Conservation (phyloP, 805 yeast species). For the Yarrowia sp. region DNA sequence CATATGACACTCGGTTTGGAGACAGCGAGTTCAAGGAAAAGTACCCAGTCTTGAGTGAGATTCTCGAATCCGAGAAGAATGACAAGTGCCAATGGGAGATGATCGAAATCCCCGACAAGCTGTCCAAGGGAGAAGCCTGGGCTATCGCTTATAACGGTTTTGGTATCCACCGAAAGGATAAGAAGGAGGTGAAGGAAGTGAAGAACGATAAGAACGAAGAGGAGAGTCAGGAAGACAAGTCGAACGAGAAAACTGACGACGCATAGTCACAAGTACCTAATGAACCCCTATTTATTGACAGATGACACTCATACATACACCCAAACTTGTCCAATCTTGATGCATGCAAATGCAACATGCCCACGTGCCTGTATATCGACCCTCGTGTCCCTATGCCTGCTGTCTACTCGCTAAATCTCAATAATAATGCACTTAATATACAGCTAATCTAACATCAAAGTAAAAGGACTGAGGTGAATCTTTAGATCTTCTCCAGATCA, state of each 20-base stretch:
- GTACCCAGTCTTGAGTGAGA: conserved; percentile 56
- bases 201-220: too few species aligned
- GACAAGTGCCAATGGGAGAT: conserved; percentile 40
- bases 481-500: too few species aligned
- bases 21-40: conserved; percentile 53
- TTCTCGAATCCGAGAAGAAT: conserved; percentile 42
- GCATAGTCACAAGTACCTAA: neutral
- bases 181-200: neutral
- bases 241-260: neutral
- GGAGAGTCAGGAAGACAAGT: neutral
- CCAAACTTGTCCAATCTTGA: too few species aligned
- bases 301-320: too few species aligned
- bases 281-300: neutral
- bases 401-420: neutral
- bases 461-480: neutral
- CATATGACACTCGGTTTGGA: conserved; percentile 61
- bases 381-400: too few species aligned
- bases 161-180: conserved; percentile 44
- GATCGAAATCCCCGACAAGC: conserved; percentile 40
- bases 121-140: conserved; percentile 45
- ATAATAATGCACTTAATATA: conserved; percentile 10
- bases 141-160: conserved; percentile 47
- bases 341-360: too few species aligned
- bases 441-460: conserved; percentile 10
- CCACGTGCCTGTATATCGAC: too few species aligned